These are phyloP conservation scores for Suillus plorans DNA, from an alignment of 768 basidiomycete genomes.

Conservation along the genomic window DNA sequence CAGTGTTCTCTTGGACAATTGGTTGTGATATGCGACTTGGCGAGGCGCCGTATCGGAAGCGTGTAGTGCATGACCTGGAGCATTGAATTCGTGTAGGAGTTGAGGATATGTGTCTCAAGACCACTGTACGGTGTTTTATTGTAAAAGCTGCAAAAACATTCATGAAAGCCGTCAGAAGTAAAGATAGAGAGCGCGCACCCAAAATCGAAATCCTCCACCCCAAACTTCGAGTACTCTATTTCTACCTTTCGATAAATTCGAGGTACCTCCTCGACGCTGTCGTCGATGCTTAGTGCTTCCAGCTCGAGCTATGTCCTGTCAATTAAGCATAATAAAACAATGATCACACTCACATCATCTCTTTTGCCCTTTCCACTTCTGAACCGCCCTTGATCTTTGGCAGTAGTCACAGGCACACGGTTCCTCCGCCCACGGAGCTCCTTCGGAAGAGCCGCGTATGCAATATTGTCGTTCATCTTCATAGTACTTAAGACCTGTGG, in stretches of 20 bases:
- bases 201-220: conserved; percentile 98
- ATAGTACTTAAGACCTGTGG: conserved; percentile 72
- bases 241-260: conserved; percentile 88
- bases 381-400: conserved; percentile 72
- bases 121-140: conserved; percentile 91
- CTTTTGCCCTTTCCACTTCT: conserved; percentile 71
- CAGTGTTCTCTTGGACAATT: conserved; percentile 91
- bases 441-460: conserved; percentile 85
- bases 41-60: conserved; percentile 71
- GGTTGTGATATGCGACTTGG: conserved; percentile 89
- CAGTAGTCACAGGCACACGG: conserved; percentile 49
- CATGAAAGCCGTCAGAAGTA: neutral
- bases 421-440: conserved; percentile 86
- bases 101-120: conserved; percentile 93
- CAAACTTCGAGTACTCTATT: conserved; percentile 98
- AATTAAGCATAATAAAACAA: conserved; percentile 8
- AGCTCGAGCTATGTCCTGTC: conserved; percentile 43
- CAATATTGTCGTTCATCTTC: conserved; percentile 86
- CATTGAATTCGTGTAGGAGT: conserved; percentile 93
- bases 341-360: conserved; percentile 41
- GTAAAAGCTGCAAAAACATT: conserved; percentile 64
- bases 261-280: conserved; percentile 63
- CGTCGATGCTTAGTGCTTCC: conserved; percentile 52
- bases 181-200: conserved; percentile 49
- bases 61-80: conserved; percentile 90